These are phyloP conservation scores for Globisporangium yorkense DNA, from an alignment of 352 stramenopile species.

Conservation along the genomic window DNA sequence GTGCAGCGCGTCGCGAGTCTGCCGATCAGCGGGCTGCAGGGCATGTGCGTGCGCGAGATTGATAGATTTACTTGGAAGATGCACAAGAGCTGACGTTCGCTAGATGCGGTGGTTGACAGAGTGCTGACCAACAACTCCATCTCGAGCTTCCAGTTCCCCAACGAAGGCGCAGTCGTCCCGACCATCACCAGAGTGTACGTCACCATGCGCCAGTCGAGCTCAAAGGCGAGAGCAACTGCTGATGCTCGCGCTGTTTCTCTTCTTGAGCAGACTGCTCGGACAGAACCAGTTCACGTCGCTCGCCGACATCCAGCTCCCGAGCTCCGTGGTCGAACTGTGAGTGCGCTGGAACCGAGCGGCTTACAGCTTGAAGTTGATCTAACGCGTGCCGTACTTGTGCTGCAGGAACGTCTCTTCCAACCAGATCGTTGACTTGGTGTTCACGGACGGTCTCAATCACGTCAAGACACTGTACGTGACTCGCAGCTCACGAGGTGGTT, in stretches of 20 bases:
- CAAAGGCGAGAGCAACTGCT: not conserved
- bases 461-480: constrained; percentile 2
- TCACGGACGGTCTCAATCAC: constrained; percentile 6
- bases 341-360: not conserved
- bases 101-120: not conserved
- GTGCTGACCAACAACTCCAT: constrained; percentile 13
- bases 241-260: not conserved
- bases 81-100: not conserved
- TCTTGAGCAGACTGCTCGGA: not conserved
- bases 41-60: not conserved
- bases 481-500: no score
- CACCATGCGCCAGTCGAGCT: no score
- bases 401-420: constrained; percentile 11
- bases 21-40: not conserved
- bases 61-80: not conserved
- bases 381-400: no score
- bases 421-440: constrained; percentile 5
- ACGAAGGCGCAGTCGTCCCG: not conserved
- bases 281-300: constrained; percentile 9
- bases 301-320: constrained; percentile 4
- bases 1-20: constrained; percentile 4
- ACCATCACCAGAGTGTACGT: constrained; percentile 4
- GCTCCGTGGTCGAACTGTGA: constrained; percentile 7
- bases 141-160: constrained; percentile 4
- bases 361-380: no score